These are phyloP conservation scores for Fraxinus latifolia DNA, from an alignment of 305 asterid species.

Conservation along the genomic window DNA sequence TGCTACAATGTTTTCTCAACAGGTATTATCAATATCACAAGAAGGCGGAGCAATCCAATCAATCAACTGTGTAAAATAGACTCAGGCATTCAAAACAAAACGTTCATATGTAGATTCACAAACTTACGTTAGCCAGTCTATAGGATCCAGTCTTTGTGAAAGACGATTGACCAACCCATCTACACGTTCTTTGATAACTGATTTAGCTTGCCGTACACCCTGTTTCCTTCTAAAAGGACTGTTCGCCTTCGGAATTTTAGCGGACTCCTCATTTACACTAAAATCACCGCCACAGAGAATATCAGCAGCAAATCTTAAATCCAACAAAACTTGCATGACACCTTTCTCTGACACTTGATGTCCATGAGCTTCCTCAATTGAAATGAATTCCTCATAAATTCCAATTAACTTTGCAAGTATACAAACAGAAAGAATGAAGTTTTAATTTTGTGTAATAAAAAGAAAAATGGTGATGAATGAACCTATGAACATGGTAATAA, in stretches of 20 bases:
- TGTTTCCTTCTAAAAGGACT: conserved; percentile 70
- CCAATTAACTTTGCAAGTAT: conserved; percentile 57
- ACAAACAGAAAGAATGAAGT: conserved; percentile 16
- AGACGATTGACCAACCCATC: conserved; percentile 56
- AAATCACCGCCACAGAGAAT: conserved; percentile 72
- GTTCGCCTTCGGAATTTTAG: conserved; percentile 47
- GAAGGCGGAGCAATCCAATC: conserved; percentile 20
- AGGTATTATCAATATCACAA: conserved; percentile 14
- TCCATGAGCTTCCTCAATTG: conserved; percentile 47
- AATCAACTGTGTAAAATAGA: neutral
- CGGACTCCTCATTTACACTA: conserved; percentile 45
- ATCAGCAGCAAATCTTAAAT: conserved; percentile 81
- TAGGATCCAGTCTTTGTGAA: conserved; percentile 83
- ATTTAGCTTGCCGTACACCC: conserved; percentile 46
- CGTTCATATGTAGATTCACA: conserved; percentile 18
- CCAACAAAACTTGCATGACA: conserved; percentile 77
- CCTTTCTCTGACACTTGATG: conserved; percentile 83
- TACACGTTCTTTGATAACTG: conserved; percentile 54
- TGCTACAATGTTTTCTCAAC: neutral
- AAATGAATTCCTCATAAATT: conserved; percentile 69
- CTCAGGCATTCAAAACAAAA: neutral
- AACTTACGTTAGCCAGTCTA: conserved; percentile 98
- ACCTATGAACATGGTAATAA: neutral
- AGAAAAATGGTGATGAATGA: conserved; percentile 5
- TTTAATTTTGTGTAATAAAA: conserved; percentile 19